A percentile compares a stretch with the other conserved stretches of the same genome.
These are phyloP conservation scores for Spizellomyces sp. DNA, from an alignment of 192 early-diverging fungal species.

Conservation along the genomic window DNA sequence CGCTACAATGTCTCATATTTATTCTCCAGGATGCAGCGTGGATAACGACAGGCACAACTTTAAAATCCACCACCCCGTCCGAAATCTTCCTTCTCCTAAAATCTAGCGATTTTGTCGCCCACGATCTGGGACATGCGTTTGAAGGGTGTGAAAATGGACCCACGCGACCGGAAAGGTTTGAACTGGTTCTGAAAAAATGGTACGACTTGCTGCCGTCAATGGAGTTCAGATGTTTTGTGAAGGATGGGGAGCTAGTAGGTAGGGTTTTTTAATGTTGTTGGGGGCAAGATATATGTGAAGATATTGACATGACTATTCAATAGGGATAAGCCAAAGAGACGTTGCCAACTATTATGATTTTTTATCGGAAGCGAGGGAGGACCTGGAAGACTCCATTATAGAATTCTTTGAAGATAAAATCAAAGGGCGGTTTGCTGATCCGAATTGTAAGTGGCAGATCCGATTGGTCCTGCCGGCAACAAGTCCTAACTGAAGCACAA, in stretches of 20 bases:
- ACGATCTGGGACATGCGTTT: conserved; percentile 79
- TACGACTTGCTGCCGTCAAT: conserved; percentile 84
- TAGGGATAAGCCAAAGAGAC: conserved; percentile 85
- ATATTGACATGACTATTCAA: neutral
- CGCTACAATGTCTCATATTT: neutral
- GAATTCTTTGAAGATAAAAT: conserved; percentile 73
- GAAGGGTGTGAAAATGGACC: conserved; percentile 58
- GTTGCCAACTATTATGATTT: conserved; percentile 78
- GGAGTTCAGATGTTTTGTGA: conserved; percentile 97
- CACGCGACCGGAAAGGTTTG: conserved; percentile 45
- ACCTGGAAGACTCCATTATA: conserved; percentile 37
- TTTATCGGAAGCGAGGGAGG: conserved; percentile 59
- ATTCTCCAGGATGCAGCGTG: conserved; percentile 76
- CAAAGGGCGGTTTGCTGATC: conserved; percentile 61
- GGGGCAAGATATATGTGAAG: too few relatives aligned
- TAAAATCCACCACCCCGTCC: conserved; percentile 72
- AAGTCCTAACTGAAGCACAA: neutral
- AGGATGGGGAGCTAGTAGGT: conserved; percentile 69
- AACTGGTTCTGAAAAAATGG: conserved; percentile 90
- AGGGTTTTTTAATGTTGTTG: conserved; percentile 21
- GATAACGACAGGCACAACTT: conserved; percentile 78
- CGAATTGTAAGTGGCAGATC: conserved; percentile 59
- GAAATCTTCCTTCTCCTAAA: conserved; percentile 93
- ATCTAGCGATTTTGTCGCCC: conserved; percentile 84
- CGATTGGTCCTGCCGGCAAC: neutral